phyloP scores from a whole-genome alignment of 2,329 filamentous ascomycete species.

The Diaporthe velutina region DNA sequence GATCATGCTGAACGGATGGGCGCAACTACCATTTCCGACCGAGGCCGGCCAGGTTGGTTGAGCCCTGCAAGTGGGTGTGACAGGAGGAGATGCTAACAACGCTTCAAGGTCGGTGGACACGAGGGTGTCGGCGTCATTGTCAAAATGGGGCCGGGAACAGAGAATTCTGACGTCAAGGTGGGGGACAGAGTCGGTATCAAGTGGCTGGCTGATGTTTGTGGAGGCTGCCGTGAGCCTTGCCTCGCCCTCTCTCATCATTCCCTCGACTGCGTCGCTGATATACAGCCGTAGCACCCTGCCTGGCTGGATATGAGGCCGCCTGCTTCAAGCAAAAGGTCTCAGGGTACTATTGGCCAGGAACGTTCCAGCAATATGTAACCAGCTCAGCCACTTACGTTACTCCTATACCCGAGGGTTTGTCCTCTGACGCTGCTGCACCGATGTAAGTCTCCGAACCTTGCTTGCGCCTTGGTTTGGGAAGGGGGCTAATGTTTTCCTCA shows the following conservation, averaged over 20 bases:
- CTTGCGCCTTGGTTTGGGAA: too few relatives aligned
- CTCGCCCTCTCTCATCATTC: not conserved
- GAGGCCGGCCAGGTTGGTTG: constrained; percentile 38
- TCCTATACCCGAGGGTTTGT: constrained; percentile 73
- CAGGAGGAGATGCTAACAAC: not conserved
- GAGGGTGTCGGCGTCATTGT: constrained; percentile 77
- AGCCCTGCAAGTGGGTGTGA: not conserved
- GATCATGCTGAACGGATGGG: constrained; percentile 39
- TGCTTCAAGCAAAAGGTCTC: constrained; percentile 73
- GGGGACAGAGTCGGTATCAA: constrained; percentile 80
- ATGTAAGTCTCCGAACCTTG: constrained; percentile 53
- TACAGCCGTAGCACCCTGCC: constrained; percentile 52
- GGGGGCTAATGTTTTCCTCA: not conserved
- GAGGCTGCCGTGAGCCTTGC: constrained; percentile 53
- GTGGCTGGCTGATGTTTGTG: constrained; percentile 72
- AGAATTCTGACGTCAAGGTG: constrained; percentile 68
- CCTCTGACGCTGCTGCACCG: constrained; percentile 72
- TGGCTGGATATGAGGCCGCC: constrained; percentile 72
- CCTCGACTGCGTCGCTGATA: constrained; percentile 47
- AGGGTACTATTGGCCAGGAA: constrained; percentile 77
- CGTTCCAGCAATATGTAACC: constrained; percentile 79
- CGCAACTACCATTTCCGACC: constrained; percentile 39
- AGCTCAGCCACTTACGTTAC: constrained; percentile 77
- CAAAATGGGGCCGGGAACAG: constrained; percentile 72
- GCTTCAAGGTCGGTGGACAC: constrained; percentile 68